Conservation (phyloP, 129 eudicot species). For the Lactuca sativa region DNA sequence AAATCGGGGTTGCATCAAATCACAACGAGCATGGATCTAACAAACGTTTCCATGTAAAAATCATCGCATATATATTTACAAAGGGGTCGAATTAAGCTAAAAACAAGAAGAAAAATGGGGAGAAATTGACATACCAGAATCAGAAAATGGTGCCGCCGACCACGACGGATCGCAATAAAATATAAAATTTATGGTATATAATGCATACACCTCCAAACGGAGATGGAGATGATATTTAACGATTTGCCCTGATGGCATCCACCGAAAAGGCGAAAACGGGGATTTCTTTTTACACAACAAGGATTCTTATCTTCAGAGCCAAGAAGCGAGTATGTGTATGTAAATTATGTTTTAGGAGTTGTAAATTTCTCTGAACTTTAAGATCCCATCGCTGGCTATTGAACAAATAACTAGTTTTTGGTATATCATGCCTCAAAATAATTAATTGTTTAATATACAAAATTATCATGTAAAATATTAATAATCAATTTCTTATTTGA, state of each 20-base stretch:
- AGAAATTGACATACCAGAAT: slow-evolving; percentile 27
- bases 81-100: background rate
- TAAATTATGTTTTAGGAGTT: background rate
- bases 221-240: background rate
- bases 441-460: too few species aligned
- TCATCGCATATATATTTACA: background rate
- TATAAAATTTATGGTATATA: background rate
- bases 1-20: slow-evolving; percentile 9
- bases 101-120: slow-evolving; percentile 3
- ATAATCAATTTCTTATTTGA: too few species aligned
- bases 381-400: background rate
- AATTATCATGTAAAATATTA: too few species aligned
- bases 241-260: background rate
- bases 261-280: background rate
- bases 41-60: background rate
- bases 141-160: slow-evolving; percentile 27
- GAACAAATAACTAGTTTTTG: background rate
- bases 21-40: slow-evolving; percentile 23
- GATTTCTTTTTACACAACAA: background rate
- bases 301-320: background rate
- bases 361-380: background rate
- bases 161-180: slow-evolving; percentile 12
- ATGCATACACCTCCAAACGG: background rate
- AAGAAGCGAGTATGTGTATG: background rate
- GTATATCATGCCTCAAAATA: background rate